phyloP scores from a whole-genome alignment of 768 basidiomycete genomes.

The Candolleomyces efflorescens region DNA sequence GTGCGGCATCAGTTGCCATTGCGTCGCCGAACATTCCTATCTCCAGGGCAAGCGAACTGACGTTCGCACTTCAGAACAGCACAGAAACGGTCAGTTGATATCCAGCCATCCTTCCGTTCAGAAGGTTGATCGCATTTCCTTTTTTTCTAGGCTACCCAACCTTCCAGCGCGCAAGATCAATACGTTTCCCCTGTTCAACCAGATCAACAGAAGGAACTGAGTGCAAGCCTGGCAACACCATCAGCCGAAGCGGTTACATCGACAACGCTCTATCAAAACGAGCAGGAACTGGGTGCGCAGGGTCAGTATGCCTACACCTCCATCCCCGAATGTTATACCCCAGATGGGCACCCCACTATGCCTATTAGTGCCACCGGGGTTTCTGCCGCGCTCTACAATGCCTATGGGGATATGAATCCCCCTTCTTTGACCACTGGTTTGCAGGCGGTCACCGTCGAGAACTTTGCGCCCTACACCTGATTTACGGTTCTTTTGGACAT shows the following conservation, averaged over 20 bases:
- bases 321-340: neutral
- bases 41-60: conserved; percentile 31
- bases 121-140: conserved; percentile 3
- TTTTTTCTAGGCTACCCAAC: neutral
- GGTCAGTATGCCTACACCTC: neutral
- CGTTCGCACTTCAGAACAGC: conserved; percentile 29
- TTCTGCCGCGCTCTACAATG: neutral
- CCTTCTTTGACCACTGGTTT: neutral
- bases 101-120: neutral
- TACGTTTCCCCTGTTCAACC: neutral
- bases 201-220: neutral
- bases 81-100: conserved; percentile 19
- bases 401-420: neutral
- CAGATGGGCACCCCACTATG: neutral
- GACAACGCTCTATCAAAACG: neutral
- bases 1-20: conserved; percentile 10
- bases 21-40: conserved; percentile 20
- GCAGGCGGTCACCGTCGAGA: neutral
- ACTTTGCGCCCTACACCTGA: conserved; percentile 5
- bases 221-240: neutral
- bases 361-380: neutral
- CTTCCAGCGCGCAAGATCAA: neutral
- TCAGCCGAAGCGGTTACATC: neutral
- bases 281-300: neutral
- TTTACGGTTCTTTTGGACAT: neutral